Evolutionary conservation across 2,329 filamentous ascomycete genomes (phyloP), one percentile per base, ranked within the genome.

Genomic region (Aspergillus aculeatus): DNA sequence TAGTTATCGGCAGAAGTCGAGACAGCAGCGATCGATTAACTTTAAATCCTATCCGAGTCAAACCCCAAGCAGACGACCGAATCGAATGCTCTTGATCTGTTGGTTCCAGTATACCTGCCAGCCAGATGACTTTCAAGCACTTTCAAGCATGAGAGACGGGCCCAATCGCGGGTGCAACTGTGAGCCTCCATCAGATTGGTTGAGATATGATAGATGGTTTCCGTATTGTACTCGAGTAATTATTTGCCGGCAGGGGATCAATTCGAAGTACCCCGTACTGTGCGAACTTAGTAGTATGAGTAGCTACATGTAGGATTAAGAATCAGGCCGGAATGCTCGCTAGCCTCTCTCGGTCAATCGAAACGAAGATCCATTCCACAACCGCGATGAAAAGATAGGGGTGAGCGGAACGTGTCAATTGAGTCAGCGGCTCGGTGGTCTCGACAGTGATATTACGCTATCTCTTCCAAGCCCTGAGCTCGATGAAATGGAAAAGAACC

Each of bases 21-120:
- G 41, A 57, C 58, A 56, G 31, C 24, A 14, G 57, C 54, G 32
- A 47, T 35, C 59, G 54, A 59, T 56, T 56, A 63, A 59, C 59
- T 62, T 58, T 63, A 59, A 63, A 58, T 59, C 44, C 55, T 56
- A 51, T 50, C 59, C 53, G 50, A 48, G 21, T 59, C 54, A 47
- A 58, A 58, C 56, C 51, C 14, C 14, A 35, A 35, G 32, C 11
- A 12, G 12, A 35, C 11, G 32, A 35, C 32, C 11, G 12, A 16
- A 35, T 16, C 11, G 14, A 35, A 4, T 12, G 32, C 32, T 35
- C 32, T 12, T 35, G 32, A 35, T 19, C 16, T 19, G 38, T 44
- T 44, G 38, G 38, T 19, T 7, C 3, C n/a, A 16, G 16, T 16
- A 44, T 7, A 44, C 14, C 16, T 44, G 38, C 38, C 16, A 7